phyloP scores from a whole-genome alignment of 2,329 filamentous ascomycete genomes.

The Calonectria pseudoreteaudii region DNA sequence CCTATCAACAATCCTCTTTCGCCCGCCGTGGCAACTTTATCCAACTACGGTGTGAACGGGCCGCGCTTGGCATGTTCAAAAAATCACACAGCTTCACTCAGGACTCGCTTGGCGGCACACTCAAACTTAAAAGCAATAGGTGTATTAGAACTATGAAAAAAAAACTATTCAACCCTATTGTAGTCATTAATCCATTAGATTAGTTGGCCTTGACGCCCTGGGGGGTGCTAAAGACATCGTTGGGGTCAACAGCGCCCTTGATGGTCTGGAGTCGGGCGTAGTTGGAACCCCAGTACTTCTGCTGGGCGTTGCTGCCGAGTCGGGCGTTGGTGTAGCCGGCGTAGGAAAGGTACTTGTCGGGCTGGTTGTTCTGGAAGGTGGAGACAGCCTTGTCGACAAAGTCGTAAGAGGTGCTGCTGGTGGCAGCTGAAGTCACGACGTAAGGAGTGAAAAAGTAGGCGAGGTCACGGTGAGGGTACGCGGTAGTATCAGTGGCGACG shows the following conservation, averaged over 20 bases:
- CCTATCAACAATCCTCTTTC: neutral
- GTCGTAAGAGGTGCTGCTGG: neutral
- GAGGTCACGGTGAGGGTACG: neutral
- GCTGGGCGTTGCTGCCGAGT: neutral
- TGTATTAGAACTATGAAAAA: neutral
- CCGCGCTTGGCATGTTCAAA: neutral
- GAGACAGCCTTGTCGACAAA: conserved; percentile 4
- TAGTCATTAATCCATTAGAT: neutral
- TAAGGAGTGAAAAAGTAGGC: conserved; percentile 1
- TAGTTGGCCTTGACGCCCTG: conserved; percentile 9
- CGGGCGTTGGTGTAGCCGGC: neutral
- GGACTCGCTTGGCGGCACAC: neutral
- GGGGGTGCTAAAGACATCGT: conserved; percentile 2
- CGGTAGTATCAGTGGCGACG: neutral
- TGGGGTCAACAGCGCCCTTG: neutral
- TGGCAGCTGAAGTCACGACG: neutral
- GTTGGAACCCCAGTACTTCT: conserved; percentile 14
- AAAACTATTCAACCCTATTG: neutral
- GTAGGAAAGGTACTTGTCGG: conserved; percentile 4
- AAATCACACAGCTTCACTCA: neutral
- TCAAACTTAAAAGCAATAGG: neutral
- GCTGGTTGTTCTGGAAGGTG: conserved; percentile 1
- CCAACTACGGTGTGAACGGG: neutral
- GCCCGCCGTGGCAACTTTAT: neutral
- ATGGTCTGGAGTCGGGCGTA: neutral